Evolutionary conservation across 345 rosid genomes (phyloP).

Genomic region (Eutrema yunnanense): DNA sequence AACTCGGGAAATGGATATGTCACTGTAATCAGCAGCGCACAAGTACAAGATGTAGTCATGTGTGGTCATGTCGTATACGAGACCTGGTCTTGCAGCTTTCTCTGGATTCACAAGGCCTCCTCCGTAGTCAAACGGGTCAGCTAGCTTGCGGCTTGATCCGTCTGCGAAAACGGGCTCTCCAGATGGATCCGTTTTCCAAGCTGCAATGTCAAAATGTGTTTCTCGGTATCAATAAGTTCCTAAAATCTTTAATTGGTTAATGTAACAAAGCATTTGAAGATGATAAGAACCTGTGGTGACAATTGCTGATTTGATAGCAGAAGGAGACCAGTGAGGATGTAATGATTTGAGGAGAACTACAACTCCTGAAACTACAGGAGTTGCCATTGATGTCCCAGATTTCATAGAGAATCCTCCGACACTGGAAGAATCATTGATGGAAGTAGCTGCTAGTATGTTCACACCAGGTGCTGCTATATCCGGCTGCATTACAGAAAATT

Average conservation of each 20-base stretch:
- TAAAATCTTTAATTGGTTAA: not conserved
- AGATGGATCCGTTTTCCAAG: slow-evolving; percentile 32
- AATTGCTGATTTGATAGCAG: slow-evolving; percentile 40
- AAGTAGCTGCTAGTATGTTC: slow-evolving; percentile 29
- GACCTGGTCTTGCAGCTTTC: slow-evolving; percentile 46
- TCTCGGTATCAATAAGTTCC: not conserved
- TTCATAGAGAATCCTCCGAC: slow-evolving; percentile 6
- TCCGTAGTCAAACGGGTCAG: slow-evolving; percentile 52
- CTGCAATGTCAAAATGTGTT: not conserved
- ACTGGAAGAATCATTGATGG: not conserved
- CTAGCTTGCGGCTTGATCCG: slow-evolving; percentile 27
- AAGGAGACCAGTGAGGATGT: slow-evolving; percentile 40
- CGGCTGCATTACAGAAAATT: slow-evolving; percentile 21
- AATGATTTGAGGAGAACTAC: slow-evolving; percentile 30
- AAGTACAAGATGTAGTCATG: slow-evolving; percentile 40
- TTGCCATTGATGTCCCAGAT: slow-evolving; percentile 42
- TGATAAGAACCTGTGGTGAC: slow-evolving; percentile 37
- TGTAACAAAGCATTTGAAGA: not conserved
- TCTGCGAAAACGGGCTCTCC: slow-evolving; percentile 41
- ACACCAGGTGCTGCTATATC: slow-evolving; percentile 43
- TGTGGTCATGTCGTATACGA: slow-evolving; percentile 43
- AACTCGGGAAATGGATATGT: slow-evolving; percentile 38
- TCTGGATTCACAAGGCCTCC: slow-evolving; percentile 56
- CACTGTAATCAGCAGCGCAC: slow-evolving; percentile 40
- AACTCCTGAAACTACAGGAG: slow-evolving; percentile 34